Evolutionary conservation across 2,329 filamentous ascomycete species (phyloP).

Genomic region (Neofusicoccum sp.): DNA sequence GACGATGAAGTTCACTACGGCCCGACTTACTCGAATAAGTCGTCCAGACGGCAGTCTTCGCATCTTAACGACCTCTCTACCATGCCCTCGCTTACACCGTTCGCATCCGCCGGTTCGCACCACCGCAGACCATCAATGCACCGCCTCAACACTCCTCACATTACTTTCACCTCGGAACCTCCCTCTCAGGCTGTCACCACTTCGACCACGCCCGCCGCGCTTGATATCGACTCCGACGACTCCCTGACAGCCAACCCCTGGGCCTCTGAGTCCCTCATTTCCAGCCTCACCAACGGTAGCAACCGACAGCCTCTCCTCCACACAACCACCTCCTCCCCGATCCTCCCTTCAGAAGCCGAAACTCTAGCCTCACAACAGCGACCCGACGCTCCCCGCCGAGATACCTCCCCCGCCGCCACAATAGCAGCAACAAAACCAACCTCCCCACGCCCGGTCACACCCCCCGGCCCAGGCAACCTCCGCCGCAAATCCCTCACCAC

Average conservation of each 20-base stretch:
- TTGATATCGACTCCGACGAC: constrained; percentile 6
- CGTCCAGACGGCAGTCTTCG: background rate
- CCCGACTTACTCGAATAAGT: background rate
- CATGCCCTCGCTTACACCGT: background rate
- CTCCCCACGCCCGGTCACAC: background rate
- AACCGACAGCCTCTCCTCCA: constrained; percentile 27
- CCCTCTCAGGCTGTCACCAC: constrained; percentile 14
- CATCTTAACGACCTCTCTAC: background rate
- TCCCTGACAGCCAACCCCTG: constrained; percentile 16
- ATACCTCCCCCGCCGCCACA: background rate
- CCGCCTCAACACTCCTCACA: constrained; percentile 8
- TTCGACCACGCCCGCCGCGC: constrained; percentile 6
- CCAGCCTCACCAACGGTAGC: background rate
- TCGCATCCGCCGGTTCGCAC: background rate
- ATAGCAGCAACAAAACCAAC: background rate
- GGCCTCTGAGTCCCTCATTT: constrained; percentile 6
- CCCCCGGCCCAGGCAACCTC: background rate
- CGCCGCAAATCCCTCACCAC: constrained; percentile 6
- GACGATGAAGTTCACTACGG: constrained; percentile 6
- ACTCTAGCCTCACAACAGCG: constrained; percentile 1
- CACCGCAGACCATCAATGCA: constrained; percentile 12
- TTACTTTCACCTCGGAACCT: constrained; percentile 4
- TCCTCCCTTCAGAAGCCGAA: constrained; percentile 23
- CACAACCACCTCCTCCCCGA: constrained; percentile 30
- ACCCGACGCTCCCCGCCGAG: background rate